These are phyloP conservation scores for Starmera quercuum DNA, from an alignment of 805 yeast genomes.

Conservation along the genomic window DNA sequence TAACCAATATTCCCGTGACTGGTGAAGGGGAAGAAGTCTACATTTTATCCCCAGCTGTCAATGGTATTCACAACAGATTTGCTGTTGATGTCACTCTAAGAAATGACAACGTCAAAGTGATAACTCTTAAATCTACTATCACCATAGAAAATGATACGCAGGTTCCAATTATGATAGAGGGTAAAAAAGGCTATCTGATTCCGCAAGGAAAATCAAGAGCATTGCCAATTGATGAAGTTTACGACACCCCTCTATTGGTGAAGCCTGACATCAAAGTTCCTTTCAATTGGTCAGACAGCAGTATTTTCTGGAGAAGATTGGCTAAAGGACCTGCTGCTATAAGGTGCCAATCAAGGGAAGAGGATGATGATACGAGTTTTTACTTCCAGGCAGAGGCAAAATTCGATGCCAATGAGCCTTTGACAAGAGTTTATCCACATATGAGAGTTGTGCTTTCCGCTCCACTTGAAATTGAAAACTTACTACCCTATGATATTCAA, in stretches of 20 bases:
- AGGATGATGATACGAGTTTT: conserved; percentile 37
- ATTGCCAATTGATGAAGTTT: conserved; percentile 67
- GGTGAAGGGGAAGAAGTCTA: conserved; percentile 80
- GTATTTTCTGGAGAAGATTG: conserved; percentile 59
- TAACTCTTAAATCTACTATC: conserved; percentile 72
- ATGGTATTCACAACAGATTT: conserved; percentile 65
- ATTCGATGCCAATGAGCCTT: conserved; percentile 58
- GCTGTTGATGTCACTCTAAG: conserved; percentile 64
- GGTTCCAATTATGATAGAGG: conserved; percentile 33
- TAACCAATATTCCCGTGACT: conserved; percentile 56
- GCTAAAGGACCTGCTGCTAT: conserved; percentile 43
- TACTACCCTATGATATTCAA: conserved; percentile 73
- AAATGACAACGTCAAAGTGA: conserved; percentile 70
- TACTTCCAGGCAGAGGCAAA: conserved; percentile 69
- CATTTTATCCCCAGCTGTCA: conserved; percentile 52
- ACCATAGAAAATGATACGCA: conserved; percentile 58
- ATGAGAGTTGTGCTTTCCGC: conserved; percentile 72
- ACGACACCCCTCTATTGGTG: conserved; percentile 46
- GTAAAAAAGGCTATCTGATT: conserved; percentile 31
- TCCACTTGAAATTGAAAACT: conserved; percentile 78
- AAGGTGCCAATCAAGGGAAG: conserved; percentile 44
- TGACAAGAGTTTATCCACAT: conserved; percentile 75
- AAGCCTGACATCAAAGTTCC: conserved; percentile 51
- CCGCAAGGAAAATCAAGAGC: conserved; percentile 53
- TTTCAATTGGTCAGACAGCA: conserved; percentile 62